Base-by-base conservation (phyloP, 345 rosid genomes). In the Nasturtium officinale region DNA sequence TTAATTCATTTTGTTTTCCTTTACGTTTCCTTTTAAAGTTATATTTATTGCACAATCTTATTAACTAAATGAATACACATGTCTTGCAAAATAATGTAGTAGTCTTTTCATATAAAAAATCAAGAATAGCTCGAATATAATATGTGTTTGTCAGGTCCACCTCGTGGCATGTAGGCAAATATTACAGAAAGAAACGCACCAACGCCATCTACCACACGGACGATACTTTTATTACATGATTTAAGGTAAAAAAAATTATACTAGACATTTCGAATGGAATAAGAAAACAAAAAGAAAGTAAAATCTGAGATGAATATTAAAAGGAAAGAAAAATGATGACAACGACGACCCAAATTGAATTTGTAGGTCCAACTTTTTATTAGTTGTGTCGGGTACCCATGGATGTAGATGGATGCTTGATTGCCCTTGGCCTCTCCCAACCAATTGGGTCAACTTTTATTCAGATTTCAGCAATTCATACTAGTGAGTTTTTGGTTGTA, bases 301-400 rank as follows among this genome's bases (percentile, higher is more conserved):
- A 42, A 67, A 54, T 48, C 25, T 16, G 65, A 47, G 23, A 61
- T 61, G 26, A 25, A 28, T 67, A 51, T 32, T 45, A 17, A n/a
- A 69, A 54, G 38, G 53, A 54, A 55, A 46, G 20, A 35, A 32
- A 76, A 46, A 63, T 69, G 75, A 76, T 77, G 80, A 77, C 65
- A 77, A 59, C 72, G 76, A 65, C 72, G 72, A 71, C 62, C 72
- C 76, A 57, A 42, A 48, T 29, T 64, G 26, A 76, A 76, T 63
- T 55, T 54, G 77, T 77, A 77, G 76, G 80, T 71, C 76, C 80
- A 64, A 71, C 57, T 5, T 72, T 71, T 77, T 77, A 58, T 65
- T 71, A 65, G 50, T 60, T 71, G 62, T 71, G 80, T 77, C 76
- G 76, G 72, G 71, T 76, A 76, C 54, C 70, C 65, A 77, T 64